Evolutionary conservation across 2,329 filamentous ascomycete genomes (phyloP).

Genomic region (Xylariales sp.): DNA sequence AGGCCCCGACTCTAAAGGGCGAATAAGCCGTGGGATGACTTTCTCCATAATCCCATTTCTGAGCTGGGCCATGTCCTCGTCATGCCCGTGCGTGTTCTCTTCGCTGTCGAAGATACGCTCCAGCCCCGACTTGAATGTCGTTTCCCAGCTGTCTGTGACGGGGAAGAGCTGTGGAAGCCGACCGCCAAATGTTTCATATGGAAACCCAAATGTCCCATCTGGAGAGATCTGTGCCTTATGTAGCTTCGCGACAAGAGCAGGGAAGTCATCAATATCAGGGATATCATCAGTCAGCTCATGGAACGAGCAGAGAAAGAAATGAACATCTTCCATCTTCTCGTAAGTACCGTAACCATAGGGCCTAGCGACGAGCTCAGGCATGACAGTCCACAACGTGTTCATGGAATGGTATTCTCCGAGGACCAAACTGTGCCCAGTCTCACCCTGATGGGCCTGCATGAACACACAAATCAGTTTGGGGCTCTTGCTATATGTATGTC

Average conservation of each 20-base stretch:
- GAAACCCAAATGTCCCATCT: slow-evolving; percentile 54
- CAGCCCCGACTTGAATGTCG: too few relatives aligned
- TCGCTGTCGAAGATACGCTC: too few relatives aligned
- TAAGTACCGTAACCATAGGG: slow-evolving; percentile 18
- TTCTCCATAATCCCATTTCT: slow-evolving; percentile 34
- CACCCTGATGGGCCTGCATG: too few relatives aligned
- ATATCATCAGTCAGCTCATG: slow-evolving; percentile 19
- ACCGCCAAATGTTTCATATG: slow-evolving; percentile 50
- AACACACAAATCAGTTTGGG: too few relatives aligned
- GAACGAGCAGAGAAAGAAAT: slow-evolving; percentile 30
- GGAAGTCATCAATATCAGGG: slow-evolving; percentile 17
- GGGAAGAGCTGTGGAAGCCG: slow-evolving; percentile 36
- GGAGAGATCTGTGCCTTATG: slow-evolving; percentile 34
- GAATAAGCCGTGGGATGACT: slow-evolving; percentile 37
- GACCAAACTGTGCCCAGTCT: too few relatives aligned
- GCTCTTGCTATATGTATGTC: too few relatives aligned
- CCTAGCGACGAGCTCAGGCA: slow-evolving; percentile 14
- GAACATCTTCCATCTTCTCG: slow-evolving; percentile 7
- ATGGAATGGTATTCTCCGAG: not conserved
- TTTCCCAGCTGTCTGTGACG: slow-evolving; percentile 17
- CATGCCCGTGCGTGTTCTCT: too few relatives aligned
- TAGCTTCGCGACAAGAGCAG: not conserved
- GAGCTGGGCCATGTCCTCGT: too few relatives aligned
- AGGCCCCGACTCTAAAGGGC: slow-evolving; percentile 31
- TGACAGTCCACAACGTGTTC: not conserved